These are phyloP conservation scores for Melaleuca quinquenervia DNA, from an alignment of 345 rosid species.

Conservation along the genomic window DNA sequence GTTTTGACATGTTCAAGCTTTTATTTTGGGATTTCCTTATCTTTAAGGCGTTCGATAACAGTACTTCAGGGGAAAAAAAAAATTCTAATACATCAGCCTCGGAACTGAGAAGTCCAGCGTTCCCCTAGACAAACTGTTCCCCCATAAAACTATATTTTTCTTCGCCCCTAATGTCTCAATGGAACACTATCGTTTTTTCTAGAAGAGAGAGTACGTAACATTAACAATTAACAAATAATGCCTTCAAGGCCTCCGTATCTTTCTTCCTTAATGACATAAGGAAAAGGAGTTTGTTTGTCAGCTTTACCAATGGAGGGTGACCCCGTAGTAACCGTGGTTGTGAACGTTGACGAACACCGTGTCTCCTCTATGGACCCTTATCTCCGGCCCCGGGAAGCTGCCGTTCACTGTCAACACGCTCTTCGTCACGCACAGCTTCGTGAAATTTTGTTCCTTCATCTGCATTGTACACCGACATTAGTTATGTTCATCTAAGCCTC, in stretches of 20 bases:
- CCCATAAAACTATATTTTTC: neutral
- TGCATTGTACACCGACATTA: neutral
- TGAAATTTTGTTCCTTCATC: slow-evolving; percentile 12
- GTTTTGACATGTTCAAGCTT: neutral
- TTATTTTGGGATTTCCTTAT: neutral
- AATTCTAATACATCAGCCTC: neutral
- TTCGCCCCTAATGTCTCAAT: neutral
- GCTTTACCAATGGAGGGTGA: slow-evolving; percentile 23
- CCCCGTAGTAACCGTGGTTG: slow-evolving; percentile 11
- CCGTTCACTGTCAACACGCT: slow-evolving; percentile 13
- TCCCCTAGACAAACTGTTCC: neutral
- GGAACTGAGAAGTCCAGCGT: neutral
- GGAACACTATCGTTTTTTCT: neutral
- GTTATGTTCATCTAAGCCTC: neutral
- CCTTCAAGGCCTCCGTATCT: neutral
- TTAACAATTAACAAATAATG: neutral
- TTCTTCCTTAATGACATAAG: neutral
- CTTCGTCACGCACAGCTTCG: slow-evolving; percentile 16
- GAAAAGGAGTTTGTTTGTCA: neutral
- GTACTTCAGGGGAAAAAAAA: neutral
- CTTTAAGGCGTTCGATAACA: neutral
- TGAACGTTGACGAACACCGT: slow-evolving; percentile 14
- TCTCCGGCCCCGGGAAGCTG: slow-evolving; percentile 15
- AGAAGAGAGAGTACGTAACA: neutral
- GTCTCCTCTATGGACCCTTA: slow-evolving; percentile 12